Conservation (phyloP, 305 asterid genomes). For the Fraxinus sp. region DNA sequence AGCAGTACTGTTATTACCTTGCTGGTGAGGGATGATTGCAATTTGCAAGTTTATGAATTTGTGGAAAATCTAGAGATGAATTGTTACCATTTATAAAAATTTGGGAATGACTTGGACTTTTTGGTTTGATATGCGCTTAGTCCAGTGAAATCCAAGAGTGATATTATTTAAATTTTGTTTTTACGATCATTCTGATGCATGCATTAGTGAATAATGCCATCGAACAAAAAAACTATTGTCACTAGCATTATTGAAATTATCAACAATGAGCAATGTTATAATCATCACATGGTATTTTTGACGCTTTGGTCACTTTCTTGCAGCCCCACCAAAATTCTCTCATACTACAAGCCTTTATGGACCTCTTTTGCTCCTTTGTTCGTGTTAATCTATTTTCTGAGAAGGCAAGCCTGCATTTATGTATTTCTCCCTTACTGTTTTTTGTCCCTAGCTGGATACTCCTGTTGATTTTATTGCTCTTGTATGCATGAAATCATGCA, state of each 20-base stretch:
- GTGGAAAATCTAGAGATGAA: constrained; percentile 23
- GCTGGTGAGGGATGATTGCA: constrained; percentile 60
- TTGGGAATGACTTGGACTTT: background rate
- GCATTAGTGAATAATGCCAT: background rate
- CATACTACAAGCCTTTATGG: constrained; percentile 97
- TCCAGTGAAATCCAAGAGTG: background rate
- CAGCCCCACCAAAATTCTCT: constrained; percentile 99
- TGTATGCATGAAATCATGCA: constrained; percentile 19
- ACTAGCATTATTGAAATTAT: background rate
- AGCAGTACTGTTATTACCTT: constrained; percentile 98
- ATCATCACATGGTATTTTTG: constrained; percentile 19
- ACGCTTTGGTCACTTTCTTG: constrained; percentile 38
- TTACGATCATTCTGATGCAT: background rate
- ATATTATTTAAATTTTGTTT: background rate
- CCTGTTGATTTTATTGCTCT: constrained; percentile 23
- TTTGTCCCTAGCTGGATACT: constrained; percentile 10
- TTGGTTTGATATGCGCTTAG: background rate
- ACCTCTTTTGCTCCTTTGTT: constrained; percentile 93
- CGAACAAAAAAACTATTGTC: background rate
- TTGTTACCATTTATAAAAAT: background rate
- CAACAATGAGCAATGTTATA: constrained; percentile 7
- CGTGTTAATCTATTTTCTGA: constrained; percentile 96
- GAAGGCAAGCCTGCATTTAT: constrained; percentile 59
- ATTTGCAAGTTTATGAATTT: constrained; percentile 14
- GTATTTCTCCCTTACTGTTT: constrained; percentile 15